Conservation (phyloP, 441 rosid genomes). For the Metrosideros polymorpha region DNA sequence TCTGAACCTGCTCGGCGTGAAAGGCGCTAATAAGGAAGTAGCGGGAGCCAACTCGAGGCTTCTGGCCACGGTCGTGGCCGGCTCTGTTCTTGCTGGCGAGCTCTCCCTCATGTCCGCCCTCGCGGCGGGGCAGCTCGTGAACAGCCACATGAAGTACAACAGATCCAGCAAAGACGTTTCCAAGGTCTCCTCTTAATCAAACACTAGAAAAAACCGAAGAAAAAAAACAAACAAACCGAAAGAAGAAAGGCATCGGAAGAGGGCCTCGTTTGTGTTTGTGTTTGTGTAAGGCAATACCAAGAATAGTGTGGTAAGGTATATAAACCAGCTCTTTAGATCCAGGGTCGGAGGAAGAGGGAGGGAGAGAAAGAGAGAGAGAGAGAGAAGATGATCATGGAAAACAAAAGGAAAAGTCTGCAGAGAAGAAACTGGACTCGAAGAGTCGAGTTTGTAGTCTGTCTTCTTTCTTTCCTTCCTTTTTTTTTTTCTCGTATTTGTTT, state of each 20-base stretch:
- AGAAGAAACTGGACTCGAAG: not conserved
- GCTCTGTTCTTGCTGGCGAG: constrained; percentile 51
- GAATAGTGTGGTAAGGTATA: not conserved
- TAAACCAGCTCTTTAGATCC: not conserved
- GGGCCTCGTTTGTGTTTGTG: not conserved
- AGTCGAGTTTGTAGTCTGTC: not conserved
- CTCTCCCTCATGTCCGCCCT: constrained; percentile 52
- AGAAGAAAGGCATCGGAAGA: not conserved
- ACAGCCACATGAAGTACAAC: constrained; percentile 53
- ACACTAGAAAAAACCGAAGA: no score
- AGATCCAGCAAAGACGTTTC: constrained; percentile 33
- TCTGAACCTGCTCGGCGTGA: constrained; percentile 46
- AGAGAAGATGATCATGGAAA: not conserved
- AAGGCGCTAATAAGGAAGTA: constrained; percentile 32
- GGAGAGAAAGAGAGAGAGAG: not conserved
- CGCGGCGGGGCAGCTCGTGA: constrained; percentile 51
- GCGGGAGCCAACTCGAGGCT: constrained; percentile 40
- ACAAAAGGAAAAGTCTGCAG: not conserved
- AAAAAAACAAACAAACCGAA: no score
- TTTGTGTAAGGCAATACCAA: not conserved
- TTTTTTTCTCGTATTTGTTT: not conserved
- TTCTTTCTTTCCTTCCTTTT: not conserved
- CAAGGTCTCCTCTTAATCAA: constrained; percentile 11
- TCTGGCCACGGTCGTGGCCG: constrained; percentile 40
- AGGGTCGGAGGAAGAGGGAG: not conserved